Evolutionary conservation across 192 early-diverging fungal species (phyloP), one percentile per base, ranked within the genome.

Genomic region (Backusella macrospora): DNA sequence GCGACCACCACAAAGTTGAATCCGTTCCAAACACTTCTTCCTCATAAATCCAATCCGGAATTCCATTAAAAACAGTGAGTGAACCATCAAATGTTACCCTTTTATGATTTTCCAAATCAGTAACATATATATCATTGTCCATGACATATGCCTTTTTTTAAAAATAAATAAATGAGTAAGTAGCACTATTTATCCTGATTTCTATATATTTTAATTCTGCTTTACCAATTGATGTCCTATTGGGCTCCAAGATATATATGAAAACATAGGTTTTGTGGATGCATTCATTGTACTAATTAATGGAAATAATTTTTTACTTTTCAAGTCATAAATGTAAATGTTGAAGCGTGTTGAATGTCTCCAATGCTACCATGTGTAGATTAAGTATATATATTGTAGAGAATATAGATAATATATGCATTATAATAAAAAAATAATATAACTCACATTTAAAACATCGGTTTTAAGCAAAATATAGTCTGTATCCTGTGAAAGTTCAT

Each of bases 41-140:
- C 39, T 98, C 96, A 72, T 99, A 99, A 1, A 97, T 95, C 97
- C 97, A 99, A 81, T 99, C 97, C 21, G 95, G 90, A 14, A 97
- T 83, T 3, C 96, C 97, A 76, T 98, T 98, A 74, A 96, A 93
- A 26, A 97, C 86, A 23, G 82, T 86, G 38, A 79, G 81, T 29
- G 90, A 89, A 10, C 96, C 96, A 77, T 98, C 95, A 59, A 83
- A 86, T 4, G 97, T 99, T 29, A 98, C 82, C 48, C 89, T 90
- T 52, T 87, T 86, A 68, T 94, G 90, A 10, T 82, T 79, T 68
- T 43, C 64, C 73, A 92, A 76, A 72, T 95, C 89, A 0, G 90
- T 92, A 21, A 96, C 83, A 78, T 91, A 94, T 10, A 99, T 44
- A 75, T 99, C 88, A 80, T 98, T 97, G 80, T 95, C 89, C 63